Base-by-base conservation (phyloP, 2,329 filamentous ascomycete genomes). In the Colletotrichum endophyticum region DNA sequence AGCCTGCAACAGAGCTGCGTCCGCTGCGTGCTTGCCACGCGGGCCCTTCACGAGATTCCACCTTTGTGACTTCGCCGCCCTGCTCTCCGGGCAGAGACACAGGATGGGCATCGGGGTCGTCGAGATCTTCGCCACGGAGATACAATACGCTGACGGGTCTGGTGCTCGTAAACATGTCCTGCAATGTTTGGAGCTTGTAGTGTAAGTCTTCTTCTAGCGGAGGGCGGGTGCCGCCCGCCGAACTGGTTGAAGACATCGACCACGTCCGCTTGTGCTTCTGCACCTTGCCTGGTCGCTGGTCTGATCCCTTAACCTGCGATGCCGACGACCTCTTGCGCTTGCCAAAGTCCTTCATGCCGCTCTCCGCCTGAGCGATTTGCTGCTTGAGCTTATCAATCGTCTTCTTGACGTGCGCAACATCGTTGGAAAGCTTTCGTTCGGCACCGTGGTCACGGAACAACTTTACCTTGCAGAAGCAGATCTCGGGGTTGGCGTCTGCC, bases 391-490 rank as follows among this genome's bases (percentile, higher is more conserved):
- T 99, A 82, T 98, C 96, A 80, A 99, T 98, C 0, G 94, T 95
- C 86, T 98, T 99, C 85, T 98, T 98, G 78, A 99, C 95, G 81
- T 99, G 96, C 0, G 95, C 95, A 11, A 98, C 91, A 80, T 99
- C 96, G 82, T 99, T 99, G 19, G 96, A 96, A 2, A 99, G 90
- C 83, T 99, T 99, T 67, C 96, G 92, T 84, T 99, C 96, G 0
- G 97, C 97, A 28, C 96, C 96, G 81, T 99, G 97, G 82, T 99
- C 96, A 78, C 96, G 92, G 89, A 99, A 99, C 4, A 99, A 92
- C 85, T 99, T 99, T 77, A 98, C 96, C 85, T 98, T 98, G 90
- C 96, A 98, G 85, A 94, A 99, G 84, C 95, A 96, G 27, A 98
- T 93, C 84, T 99, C 96, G 36, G 81, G 87, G 19, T 86, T 83